A percentile compares a stretch with the other conserved stretches of the same genome.
Evolutionary conservation across 2,329 filamentous ascomycete genomes (phyloP).

Genomic region (Ophiostoma ulmi): DNA sequence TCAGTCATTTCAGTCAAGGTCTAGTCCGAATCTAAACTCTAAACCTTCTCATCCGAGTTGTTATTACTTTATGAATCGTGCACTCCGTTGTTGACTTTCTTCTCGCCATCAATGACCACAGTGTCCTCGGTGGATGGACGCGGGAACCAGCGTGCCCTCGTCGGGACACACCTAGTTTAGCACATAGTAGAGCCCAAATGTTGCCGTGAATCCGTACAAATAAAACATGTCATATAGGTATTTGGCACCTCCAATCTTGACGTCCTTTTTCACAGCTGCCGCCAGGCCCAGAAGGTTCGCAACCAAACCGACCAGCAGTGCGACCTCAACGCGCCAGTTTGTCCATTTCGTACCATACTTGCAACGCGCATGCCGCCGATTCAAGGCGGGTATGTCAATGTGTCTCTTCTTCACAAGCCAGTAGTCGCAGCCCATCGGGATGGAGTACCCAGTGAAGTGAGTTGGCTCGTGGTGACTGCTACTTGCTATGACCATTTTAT

Average conservation of each 20-base stretch:
- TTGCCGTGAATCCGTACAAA: not conserved
- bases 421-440: conserved; percentile 28
- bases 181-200: conserved; percentile 2
- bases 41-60: not conserved
- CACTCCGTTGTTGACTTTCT: conserved; percentile 1
- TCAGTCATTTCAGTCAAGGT: not conserved
- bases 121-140: not conserved
- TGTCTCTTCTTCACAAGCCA: conserved; percentile 28
- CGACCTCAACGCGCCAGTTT: conserved; percentile 27
- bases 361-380: conserved; percentile 43
- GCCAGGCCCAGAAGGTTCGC: conserved; percentile 30
- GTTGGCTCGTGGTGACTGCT: no score
- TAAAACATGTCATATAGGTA: not conserved
- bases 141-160: not conserved
- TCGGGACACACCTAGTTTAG: not conserved
- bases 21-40: not conserved
- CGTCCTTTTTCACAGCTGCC: conserved; percentile 27
- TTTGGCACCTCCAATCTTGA: not conserved
- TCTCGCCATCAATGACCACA: not conserved
- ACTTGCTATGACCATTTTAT: not conserved
- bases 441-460: no score
- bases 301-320: conserved; percentile 28
- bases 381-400: conserved; percentile 31
- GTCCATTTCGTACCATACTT: conserved; percentile 30
- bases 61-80: not conserved